phyloP scores from a whole-genome alignment of 2,329 filamentous ascomycete species.

The Sclerotinia nivalis region DNA sequence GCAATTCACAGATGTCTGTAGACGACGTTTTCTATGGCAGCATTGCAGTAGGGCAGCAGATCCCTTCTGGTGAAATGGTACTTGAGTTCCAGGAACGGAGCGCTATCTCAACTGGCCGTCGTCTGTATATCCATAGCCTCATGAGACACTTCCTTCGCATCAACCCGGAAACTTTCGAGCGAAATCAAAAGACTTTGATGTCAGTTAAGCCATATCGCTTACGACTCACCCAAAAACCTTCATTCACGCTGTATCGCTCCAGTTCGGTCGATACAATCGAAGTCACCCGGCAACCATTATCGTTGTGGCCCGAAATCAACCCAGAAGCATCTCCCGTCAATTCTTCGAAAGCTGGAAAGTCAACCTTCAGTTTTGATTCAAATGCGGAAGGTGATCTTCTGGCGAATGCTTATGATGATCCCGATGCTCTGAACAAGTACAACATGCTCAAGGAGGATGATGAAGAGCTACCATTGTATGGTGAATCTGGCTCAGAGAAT shows the following conservation, averaged over 20 bases:
- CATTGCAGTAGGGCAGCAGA: conserved; percentile 36
- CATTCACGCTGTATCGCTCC: conserved; percentile 40
- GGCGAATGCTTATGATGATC: conserved; percentile 30
- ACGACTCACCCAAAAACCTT: conserved; percentile 36
- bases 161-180: conserved; percentile 26
- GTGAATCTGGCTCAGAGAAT: conserved; percentile 55
- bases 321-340: conserved; percentile 22
- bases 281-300: conserved; percentile 36
- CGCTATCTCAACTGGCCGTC: conserved; percentile 47
- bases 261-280: conserved; percentile 28
- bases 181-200: conserved; percentile 28
- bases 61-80: conserved; percentile 36
- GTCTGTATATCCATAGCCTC: conserved; percentile 46
- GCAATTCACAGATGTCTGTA: conserved; percentile 42
- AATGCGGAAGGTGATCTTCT: conserved; percentile 3
- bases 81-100: conserved; percentile 34
- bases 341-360: not conserved
- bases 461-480: conserved; percentile 51
- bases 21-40: conserved; percentile 47
- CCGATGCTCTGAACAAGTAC: conserved; percentile 45
- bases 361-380: conserved; percentile 27
- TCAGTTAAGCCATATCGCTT: conserved; percentile 38
- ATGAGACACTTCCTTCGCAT: conserved; percentile 47
- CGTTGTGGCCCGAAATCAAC: conserved; percentile 39
- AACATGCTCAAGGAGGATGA: conserved; percentile 45